Conservation (phyloP, 192 early-diverging fungal genomes). For the Diversispora eburnea region DNA sequence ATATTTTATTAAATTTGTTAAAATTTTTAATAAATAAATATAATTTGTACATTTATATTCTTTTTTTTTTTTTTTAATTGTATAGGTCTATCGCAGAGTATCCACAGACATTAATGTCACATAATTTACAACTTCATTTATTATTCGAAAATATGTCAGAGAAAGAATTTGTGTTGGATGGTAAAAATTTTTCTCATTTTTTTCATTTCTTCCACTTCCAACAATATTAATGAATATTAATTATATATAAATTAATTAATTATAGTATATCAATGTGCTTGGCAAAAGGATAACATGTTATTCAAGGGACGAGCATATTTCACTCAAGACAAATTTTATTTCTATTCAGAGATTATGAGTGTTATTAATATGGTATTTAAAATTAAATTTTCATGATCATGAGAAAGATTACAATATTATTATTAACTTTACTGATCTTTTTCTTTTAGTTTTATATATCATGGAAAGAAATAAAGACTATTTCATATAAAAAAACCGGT, state of each 20-base stretch:
- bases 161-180: slow-evolving; percentile 34
- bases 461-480: slow-evolving; percentile 40
- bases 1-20: not conserved
- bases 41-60: not conserved
- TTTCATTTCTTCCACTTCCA: not conserved
- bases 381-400: not conserved
- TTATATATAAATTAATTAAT: slow-evolving; percentile 22
- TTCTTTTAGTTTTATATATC: slow-evolving; percentile 39
- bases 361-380: slow-evolving; percentile 53
- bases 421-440: not conserved
- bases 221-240: not conserved
- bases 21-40: not conserved
- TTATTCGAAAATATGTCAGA: slow-evolving; percentile 25
- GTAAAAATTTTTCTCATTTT: slow-evolving; percentile 6
- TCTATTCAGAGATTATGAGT: slow-evolving; percentile 60
- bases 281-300: slow-evolving; percentile 32
- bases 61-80: not conserved
- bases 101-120: slow-evolving; percentile 2
- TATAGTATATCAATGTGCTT: slow-evolving; percentile 30
- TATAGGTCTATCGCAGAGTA: slow-evolving; percentile 5
- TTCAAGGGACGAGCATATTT: slow-evolving; percentile 53
- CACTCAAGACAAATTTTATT: slow-evolving; percentile 60
- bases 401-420: not conserved
- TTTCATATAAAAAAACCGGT: slow-evolving; percentile 7
- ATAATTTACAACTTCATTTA: slow-evolving; percentile 26